Base-by-base conservation (phyloP, 441 rosid species). In the Populus hybrid region DNA sequence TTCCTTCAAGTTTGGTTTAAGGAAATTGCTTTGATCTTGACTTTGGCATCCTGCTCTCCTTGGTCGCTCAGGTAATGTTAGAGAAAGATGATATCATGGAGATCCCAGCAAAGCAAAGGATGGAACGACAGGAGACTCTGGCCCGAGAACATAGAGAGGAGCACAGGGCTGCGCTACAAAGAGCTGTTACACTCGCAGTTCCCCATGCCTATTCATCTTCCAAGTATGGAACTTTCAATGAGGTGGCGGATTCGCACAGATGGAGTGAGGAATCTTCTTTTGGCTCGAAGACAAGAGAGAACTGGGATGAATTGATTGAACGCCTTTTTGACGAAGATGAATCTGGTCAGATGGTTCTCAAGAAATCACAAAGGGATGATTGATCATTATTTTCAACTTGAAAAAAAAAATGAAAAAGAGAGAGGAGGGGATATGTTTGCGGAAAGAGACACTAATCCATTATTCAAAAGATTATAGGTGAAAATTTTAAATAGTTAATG, bases 81-180 rank as follows among this genome's bases (percentile, higher is more conserved):
- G 96, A 96, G 85, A 91, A 94, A 40, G 96, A 93, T 76, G 74
- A 72, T 18, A 82, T 67, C 24, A 90, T 86, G 95, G 95, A 86
- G 85, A 89, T 88, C 66, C 98, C 98, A 0, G 88, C 81, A 57
- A 86, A 89, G 83, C 99, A 94, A 81, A 88, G 82, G 80, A 96
- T 93, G 97, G 98, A 96, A 86, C 85, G 96, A 70, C 98, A 93
- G 83, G 85, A 94, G 81, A 88, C 93, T 11, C 42, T 92, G 77
- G 94, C 84, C 1, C 84, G 88, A 81, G 98, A 95, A 53, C 97
- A 92, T 77, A 83, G 46, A 0, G 79, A 90, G 76, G 98, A 96
- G 87, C 84, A 96, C 84, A 87, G 79, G 86, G 98, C 96, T 18
- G 99, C 98, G 0, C 77, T 93, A 64, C 87, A 91, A 75, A 89